Conservation (phyloP, 1,284 basidiomycete genomes). For the Mycosarcoma mackinlayi region DNA sequence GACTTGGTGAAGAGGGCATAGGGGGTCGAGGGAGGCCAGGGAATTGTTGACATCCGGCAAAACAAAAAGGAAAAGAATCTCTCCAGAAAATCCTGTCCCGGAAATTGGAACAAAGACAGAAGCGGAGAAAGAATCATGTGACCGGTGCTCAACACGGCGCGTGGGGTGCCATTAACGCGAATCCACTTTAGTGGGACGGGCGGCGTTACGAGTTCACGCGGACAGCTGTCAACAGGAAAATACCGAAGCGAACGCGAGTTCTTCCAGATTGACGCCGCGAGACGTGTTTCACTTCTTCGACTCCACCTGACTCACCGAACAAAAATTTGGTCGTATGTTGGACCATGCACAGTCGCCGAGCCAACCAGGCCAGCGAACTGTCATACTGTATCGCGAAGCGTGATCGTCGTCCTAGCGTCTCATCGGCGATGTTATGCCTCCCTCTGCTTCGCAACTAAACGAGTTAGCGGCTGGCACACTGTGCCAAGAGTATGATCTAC, state of each 20-base stretch:
- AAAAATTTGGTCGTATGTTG: not conserved
- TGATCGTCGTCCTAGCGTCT: no score
- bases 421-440: no score
- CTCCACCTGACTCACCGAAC: slow-evolving; percentile 27
- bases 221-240: slow-evolving; percentile 51
- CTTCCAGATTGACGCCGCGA: slow-evolving; percentile 22
- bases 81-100: not conserved
- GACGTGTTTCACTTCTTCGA: slow-evolving; percentile 32
- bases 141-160: slow-evolving; percentile 30
- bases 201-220: slow-evolving; percentile 14
- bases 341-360: not conserved
- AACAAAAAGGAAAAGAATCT: not conserved
- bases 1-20: no score
- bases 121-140: slow-evolving; percentile 31
- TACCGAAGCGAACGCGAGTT: slow-evolving; percentile 30
- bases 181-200: slow-evolving; percentile 29
- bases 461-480: no score
- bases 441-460: no score
- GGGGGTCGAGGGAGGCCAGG: no score
- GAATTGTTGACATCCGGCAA: not conserved
- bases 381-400: no score
- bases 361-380: not conserved
- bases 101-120: no score
- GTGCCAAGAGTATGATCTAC: no score
- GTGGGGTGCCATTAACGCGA: slow-evolving; percentile 35